Evolutionary conservation across 2,329 filamentous ascomycete species (phyloP).

Genomic region (Trichoderma arundinaceum): DNA sequence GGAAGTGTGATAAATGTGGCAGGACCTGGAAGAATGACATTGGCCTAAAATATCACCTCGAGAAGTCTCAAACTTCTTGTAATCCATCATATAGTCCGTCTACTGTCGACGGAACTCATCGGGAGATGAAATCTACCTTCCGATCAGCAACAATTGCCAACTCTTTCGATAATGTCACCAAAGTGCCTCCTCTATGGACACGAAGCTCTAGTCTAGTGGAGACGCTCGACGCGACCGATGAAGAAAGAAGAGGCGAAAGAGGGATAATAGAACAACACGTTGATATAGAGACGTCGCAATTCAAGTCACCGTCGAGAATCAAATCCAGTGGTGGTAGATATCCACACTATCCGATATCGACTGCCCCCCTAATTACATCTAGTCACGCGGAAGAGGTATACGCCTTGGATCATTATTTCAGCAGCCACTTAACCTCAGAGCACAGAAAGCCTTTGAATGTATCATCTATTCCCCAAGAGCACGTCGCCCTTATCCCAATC

Average conservation of each 20-base stretch:
- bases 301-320: neutral
- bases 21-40: slow-evolving; percentile 63
- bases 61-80: slow-evolving; percentile 59
- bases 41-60: slow-evolving; percentile 63
- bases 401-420: neutral
- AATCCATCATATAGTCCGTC: slow-evolving; percentile 51
- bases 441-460: slow-evolving; percentile 1
- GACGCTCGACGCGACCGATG: neutral
- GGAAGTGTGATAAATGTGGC: slow-evolving; percentile 59
- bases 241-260: neutral
- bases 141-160: slow-evolving; percentile 7
- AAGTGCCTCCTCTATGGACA: neutral
- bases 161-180: slow-evolving; percentile 3
- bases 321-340: neutral
- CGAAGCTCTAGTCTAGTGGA: neutral
- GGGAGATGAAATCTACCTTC: slow-evolving; percentile 31
- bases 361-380: neutral
- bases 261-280: neutral
- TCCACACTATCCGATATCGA: neutral
- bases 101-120: slow-evolving; percentile 32
- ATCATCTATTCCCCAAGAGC: neutral
- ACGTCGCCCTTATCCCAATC: neutral
- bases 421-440: neutral
- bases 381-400: neutral
- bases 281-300: neutral